phyloP scores from a whole-genome alignment of 371 early-diverging fungal genomes.

The Coelomomyces lativittatus region DNA sequence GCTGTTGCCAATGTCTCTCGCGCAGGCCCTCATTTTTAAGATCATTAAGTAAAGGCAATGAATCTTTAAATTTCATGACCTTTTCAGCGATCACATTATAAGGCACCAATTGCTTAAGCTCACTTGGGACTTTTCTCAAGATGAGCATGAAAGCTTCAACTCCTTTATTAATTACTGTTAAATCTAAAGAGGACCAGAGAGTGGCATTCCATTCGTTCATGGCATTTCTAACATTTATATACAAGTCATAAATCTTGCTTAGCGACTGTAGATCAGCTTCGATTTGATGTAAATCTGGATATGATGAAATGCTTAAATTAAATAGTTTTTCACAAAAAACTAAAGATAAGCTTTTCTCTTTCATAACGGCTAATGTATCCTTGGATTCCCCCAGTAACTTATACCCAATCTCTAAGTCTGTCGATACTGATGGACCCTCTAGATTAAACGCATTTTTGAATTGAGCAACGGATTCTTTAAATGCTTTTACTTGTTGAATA shows the following conservation, averaged over 20 bases:
- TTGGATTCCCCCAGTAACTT: slow-evolving; percentile 19
- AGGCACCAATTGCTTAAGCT: slow-evolving; percentile 30
- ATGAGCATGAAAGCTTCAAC: slow-evolving; percentile 18
- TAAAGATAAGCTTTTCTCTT: slow-evolving; percentile 11
- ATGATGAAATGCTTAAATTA: slow-evolving; percentile 24
- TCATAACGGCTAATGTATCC: slow-evolving; percentile 9
- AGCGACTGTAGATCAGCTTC: slow-evolving; percentile 26
- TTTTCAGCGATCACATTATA: slow-evolving; percentile 39
- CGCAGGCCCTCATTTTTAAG: slow-evolving; percentile 36
- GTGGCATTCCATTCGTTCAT: slow-evolving; percentile 29
- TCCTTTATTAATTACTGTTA: slow-evolving; percentile 25
- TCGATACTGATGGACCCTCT: slow-evolving; percentile 22
- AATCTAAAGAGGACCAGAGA: slow-evolving; percentile 32
- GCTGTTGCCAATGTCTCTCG: slow-evolving; percentile 33
- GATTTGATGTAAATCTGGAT: slow-evolving; percentile 29
- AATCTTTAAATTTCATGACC: slow-evolving; percentile 31
- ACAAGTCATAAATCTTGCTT: slow-evolving; percentile 26
- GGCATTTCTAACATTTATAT: slow-evolving; percentile 22
- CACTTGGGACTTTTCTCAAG: slow-evolving; percentile 25
- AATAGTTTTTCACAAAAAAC: slow-evolving; percentile 36
- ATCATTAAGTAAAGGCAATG: slow-evolving; percentile 29
- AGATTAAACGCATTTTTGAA: slow-evolving; percentile 24
- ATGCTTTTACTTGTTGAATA: slow-evolving; percentile 25
- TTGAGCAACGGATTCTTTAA: slow-evolving; percentile 14
- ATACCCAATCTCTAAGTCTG: slow-evolving; percentile 26